Evolutionary conservation across 1,284 basidiomycete species (phyloP).

Genomic region (Schizophyllum commune): DNA sequence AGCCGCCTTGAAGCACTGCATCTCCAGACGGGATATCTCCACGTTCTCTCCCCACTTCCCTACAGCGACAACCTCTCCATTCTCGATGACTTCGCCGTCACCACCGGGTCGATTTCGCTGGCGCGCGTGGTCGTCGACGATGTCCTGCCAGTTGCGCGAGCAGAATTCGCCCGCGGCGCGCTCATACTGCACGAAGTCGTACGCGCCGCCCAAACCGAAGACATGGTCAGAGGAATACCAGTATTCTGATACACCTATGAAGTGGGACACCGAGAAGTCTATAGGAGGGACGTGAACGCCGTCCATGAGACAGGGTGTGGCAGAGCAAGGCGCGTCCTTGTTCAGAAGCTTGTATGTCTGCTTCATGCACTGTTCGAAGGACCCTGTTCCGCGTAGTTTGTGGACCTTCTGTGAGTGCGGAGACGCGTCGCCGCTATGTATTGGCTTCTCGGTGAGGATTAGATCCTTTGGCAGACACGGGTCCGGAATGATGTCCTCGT

Average conservation of each 20-base stretch:
- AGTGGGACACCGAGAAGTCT: conserved; percentile 86
- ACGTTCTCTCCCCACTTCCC: conserved; percentile 69
- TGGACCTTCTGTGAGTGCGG: conserved; percentile 43
- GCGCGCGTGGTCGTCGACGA: conserved; percentile 61
- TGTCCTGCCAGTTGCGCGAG: conserved; percentile 68
- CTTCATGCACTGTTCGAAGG: conserved; percentile 79
- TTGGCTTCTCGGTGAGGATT: conserved; percentile 43
- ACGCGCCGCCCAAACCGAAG: conserved; percentile 89
- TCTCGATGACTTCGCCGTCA: conserved; percentile 51
- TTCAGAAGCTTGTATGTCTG: conserved; percentile 77
- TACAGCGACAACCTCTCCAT: conserved; percentile 52
- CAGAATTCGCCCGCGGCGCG: conserved; percentile 88
- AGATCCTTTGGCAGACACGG: conserved; percentile 87
- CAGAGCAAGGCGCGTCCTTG: conserved; percentile 77
- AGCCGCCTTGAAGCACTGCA: conserved; percentile 99
- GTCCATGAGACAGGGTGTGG: conserved; percentile 91
- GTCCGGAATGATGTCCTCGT: conserved; percentile 54
- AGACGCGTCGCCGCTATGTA: conserved; percentile 31
- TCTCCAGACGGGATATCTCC: conserved; percentile 79
- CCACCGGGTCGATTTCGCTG: conserved; percentile 43
- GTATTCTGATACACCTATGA: conserved; percentile 98
- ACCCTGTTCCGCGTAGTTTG: conserved; percentile 81
- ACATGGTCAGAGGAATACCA: conserved; percentile 99
- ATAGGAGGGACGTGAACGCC: conserved; percentile 92
- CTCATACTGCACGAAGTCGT: conserved; percentile 95